Evolutionary conservation across 306 rosid genomes (phyloP).

Genomic region (Rosa multiflora): DNA sequence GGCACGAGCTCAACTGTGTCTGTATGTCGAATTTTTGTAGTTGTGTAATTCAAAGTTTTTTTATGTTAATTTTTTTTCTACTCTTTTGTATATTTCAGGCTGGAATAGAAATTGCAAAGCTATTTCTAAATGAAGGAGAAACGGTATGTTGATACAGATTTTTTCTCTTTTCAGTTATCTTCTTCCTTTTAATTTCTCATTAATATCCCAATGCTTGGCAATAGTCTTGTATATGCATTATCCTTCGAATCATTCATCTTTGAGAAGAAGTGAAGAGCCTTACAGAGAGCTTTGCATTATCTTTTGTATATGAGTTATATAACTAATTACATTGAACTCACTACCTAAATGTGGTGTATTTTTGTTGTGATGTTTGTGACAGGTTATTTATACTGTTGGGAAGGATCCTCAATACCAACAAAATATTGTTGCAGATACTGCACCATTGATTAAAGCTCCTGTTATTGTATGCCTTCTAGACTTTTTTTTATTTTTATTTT

Average conservation of each 20-base stretch:
- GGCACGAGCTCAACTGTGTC: background rate
- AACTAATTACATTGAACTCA: background rate
- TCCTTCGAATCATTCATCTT: background rate
- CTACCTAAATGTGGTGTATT: slow-evolving; percentile 5
- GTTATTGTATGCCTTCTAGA: slow-evolving; percentile 56
- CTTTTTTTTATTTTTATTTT: background rate
- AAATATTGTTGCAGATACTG: slow-evolving; percentile 59
- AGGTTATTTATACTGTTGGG: slow-evolving; percentile 95
- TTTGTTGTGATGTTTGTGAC: slow-evolving; percentile 26
- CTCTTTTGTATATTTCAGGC: slow-evolving; percentile 57
- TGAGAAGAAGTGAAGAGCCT: background rate
- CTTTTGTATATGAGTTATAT: background rate
- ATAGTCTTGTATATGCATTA: background rate
- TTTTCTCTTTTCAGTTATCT: background rate
- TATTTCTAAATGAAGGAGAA: slow-evolving; percentile 76
- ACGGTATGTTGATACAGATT: slow-evolving; percentile 50
- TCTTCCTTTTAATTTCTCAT: slow-evolving; percentile 13
- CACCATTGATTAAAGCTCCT: slow-evolving; percentile 76
- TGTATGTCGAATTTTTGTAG: background rate
- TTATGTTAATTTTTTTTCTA: slow-evolving; percentile 28
- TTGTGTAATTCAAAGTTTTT: background rate
- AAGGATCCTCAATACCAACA: slow-evolving; percentile 81
- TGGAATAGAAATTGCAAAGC: slow-evolving; percentile 93
- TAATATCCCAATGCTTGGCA: background rate
- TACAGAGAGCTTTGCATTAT: background rate